A percentile compares a stretch with the other conserved stretches of the same genome.
phyloP scores from a whole-genome alignment of 805 yeast genomes.

The Kuraishia piskuri region DNA sequence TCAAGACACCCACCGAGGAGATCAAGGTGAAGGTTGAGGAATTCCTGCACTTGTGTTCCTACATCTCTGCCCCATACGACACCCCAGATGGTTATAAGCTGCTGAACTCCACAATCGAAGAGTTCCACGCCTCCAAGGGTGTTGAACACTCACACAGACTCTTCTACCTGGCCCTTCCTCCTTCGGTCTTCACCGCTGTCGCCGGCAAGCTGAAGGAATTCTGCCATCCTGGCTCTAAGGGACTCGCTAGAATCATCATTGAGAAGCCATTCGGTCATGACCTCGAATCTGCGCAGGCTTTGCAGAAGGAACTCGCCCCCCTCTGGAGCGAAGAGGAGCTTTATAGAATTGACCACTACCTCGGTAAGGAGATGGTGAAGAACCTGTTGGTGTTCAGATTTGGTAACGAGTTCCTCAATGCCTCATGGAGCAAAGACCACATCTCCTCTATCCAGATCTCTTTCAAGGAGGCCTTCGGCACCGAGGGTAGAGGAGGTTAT shows the following conservation, averaged over 20 bases:
- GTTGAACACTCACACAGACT: constrained; percentile 61
- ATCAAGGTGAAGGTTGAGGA: constrained; percentile 38
- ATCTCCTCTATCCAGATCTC: constrained; percentile 78
- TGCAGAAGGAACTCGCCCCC: constrained; percentile 75
- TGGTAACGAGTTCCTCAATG: constrained; percentile 79
- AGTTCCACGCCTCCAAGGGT: constrained; percentile 43
- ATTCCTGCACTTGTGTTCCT: constrained; percentile 59
- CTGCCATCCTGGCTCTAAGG: constrained; percentile 55
- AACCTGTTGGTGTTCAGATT: constrained; percentile 84
- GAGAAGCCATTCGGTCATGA: constrained; percentile 98
- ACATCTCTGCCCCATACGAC: constrained; percentile 77
- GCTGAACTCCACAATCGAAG: constrained; percentile 46
- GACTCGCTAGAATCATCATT: constrained; percentile 74
- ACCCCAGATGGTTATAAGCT: constrained; percentile 60
- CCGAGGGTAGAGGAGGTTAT: constrained; percentile 98
- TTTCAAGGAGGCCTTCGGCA: constrained; percentile 97
- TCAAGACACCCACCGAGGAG: constrained; percentile 30
- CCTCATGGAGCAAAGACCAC: constrained; percentile 82
- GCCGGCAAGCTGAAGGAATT: constrained; percentile 62
- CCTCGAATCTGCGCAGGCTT: constrained; percentile 63
- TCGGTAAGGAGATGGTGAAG: constrained; percentile 98
- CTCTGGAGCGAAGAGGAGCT: constrained; percentile 85
- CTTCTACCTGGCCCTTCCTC: constrained; percentile 92
- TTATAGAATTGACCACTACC: constrained; percentile 92
- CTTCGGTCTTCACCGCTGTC: constrained; percentile 79